phyloP scores from a whole-genome alignment of 1,139 yeast species.

The Candida albicans region DNA sequence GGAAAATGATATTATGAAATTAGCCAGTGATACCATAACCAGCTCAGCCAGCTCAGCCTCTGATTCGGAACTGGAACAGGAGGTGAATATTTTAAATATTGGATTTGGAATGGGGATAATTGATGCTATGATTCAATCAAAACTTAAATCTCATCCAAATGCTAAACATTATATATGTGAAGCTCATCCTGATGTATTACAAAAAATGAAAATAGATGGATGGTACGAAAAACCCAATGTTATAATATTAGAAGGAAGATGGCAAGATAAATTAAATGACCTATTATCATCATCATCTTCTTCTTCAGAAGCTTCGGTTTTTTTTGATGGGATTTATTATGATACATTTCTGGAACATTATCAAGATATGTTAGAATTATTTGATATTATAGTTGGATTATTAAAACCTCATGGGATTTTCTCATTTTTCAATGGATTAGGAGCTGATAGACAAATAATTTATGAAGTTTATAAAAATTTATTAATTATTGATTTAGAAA shows the following conservation, averaged over 20 bases:
- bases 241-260: slow-evolving; percentile 75
- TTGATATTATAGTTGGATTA: slow-evolving; percentile 78
- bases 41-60: too few relatives aligned
- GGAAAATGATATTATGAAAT: slow-evolving; percentile 81
- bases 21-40: slow-evolving; percentile 73
- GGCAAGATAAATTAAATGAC: slow-evolving; percentile 83
- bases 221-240: slow-evolving; percentile 82
- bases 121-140: slow-evolving; percentile 68
- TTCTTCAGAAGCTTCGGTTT: slow-evolving; percentile 60
- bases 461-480: slow-evolving; percentile 87
- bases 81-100: slow-evolving; percentile 69
- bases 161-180: slow-evolving; percentile 80
- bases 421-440: slow-evolving; percentile 91
- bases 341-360: slow-evolving; percentile 92
- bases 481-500: slow-evolving; percentile 75
- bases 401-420: slow-evolving; percentile 79
- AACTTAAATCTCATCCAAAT: slow-evolving; percentile 41
- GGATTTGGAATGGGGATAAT: slow-evolving; percentile 98
- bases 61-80: slow-evolving; percentile 49
- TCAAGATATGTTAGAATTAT: slow-evolving; percentile 80
- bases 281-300: too few relatives aligned
- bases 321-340: slow-evolving; percentile 88
- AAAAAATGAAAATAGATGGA: slow-evolving; percentile 68
- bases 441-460: slow-evolving; percentile 89
- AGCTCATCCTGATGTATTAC: slow-evolving; percentile 90